Evolutionary conservation across 2,329 filamentous ascomycete genomes (phyloP).

Genomic region (Beauveria bassiana): DNA sequence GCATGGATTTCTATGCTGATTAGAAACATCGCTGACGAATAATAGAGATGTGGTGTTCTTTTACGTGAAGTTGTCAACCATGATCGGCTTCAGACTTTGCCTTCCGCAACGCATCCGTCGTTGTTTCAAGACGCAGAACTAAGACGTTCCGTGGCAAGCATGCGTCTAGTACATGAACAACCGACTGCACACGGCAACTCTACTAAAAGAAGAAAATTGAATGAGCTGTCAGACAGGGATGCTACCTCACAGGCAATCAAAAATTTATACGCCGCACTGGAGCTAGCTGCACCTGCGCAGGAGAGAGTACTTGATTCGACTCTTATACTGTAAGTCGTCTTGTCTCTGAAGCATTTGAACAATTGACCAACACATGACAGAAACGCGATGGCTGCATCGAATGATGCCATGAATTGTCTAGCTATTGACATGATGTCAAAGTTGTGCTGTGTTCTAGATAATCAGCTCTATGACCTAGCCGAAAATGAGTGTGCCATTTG

Average conservation of each 20-base stretch:
- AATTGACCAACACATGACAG: not conserved
- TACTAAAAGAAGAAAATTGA: not conserved
- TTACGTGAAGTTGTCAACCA: conserved; percentile 4
- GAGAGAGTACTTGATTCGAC: not conserved
- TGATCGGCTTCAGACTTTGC: not conserved
- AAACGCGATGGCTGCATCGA: not conserved
- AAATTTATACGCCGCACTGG: not conserved
- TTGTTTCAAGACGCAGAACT: conserved; percentile 19
- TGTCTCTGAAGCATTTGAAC: not conserved
- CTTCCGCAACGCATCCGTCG: conserved; percentile 10
- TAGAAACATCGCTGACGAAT: not conserved
- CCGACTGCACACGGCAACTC: not conserved
- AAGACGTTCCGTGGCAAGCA: conserved; percentile 20
- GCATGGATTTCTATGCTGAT: not conserved
- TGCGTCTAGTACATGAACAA: conserved; percentile 21
- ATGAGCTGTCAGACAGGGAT: not conserved
- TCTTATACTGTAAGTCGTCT: conserved; percentile 1
- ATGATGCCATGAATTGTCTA: conserved; percentile 4
- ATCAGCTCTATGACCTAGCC: not conserved
- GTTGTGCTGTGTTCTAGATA: not conserved
- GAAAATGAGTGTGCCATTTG: conserved; percentile 1
- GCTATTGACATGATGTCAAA: conserved; percentile 8
- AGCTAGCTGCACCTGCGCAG: not conserved
- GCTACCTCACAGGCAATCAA: not conserved
- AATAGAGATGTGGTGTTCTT: conserved; percentile 9